Percentiles rank a stretch among this genome's conserved stretches.
Conservation (phyloP, 2,329 filamentous ascomycete species). For the Colletotrichum lupini region DNA sequence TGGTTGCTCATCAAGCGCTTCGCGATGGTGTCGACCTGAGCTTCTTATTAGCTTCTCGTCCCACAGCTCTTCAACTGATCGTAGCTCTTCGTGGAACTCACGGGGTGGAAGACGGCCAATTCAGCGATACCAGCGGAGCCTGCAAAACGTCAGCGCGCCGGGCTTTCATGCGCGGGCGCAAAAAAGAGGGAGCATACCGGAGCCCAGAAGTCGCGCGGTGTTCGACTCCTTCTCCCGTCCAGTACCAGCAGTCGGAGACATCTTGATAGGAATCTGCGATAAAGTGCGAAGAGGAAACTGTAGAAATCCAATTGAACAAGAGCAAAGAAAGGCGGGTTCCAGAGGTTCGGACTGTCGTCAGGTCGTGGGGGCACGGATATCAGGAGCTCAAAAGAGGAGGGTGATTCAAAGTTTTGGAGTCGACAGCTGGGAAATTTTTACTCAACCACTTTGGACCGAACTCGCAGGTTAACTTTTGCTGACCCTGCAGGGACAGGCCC, state of each 20-base stretch:
- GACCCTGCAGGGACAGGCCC: constrained; percentile 31
- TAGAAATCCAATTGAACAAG: constrained; percentile 8
- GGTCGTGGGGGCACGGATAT: constrained; percentile 19
- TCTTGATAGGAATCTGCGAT: constrained; percentile 45
- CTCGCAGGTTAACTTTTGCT: constrained; percentile 31
- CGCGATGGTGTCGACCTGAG: constrained; percentile 93
- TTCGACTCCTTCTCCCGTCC: constrained; percentile 84
- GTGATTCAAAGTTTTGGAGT: constrained; percentile 20
- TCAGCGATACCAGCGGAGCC: constrained; percentile 94
- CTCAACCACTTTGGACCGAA: constrained; percentile 25
- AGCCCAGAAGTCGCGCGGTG: constrained; percentile 87
- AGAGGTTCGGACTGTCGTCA: constrained; percentile 19
- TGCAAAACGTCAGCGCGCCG: constrained; percentile 50
- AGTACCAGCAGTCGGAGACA: constrained; percentile 68
- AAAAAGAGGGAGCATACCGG: constrained; percentile 67
- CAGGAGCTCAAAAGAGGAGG: constrained; percentile 13
- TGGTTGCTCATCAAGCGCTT: constrained; percentile 99
- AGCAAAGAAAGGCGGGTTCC: constrained; percentile 2
- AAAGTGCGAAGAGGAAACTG: constrained; percentile 2
- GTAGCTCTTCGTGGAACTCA: constrained; percentile 51
- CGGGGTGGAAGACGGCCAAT: constrained; percentile 91
- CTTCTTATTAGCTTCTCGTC: constrained; percentile 8
- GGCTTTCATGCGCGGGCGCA: constrained; percentile 6
- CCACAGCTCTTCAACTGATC: neutral
- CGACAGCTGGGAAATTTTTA: constrained; percentile 35